Base-by-base conservation (phyloP, 164 flowering plant species). In the Vitis riparia region DNA sequence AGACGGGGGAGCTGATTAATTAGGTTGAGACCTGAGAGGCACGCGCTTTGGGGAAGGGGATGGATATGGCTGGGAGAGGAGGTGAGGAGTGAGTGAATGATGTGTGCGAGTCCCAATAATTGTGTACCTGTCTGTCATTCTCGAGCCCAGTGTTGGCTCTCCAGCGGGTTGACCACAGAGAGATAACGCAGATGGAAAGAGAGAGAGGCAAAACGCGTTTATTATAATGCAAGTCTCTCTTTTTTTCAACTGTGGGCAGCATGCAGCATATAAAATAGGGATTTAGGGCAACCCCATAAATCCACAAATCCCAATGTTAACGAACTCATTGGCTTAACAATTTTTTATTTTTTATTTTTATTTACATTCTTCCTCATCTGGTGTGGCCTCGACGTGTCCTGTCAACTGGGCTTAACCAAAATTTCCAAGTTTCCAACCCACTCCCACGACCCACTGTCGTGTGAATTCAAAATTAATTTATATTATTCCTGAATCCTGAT, bases 101-200 rank as follows among this genome's bases (percentile, higher is more conserved):
- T 62, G 62, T 51, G 65, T 69, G 74, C 75, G 75, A 77, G 76
- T 75, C 79, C 80, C 79, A 78, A 71, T 71, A 73, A 68, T 66
- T 74, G 75, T 66, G 47, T 56, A 15, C 44, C 56, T 30, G 62
- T 63, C 73, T 69, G 78, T 71, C 80, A 69, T 78, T 75, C 85
- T 82, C 83, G 85, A 82, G 85, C 85, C 85, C 78, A 73, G 85
- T 65, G 85, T 76, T 63, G 63, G 79, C 72, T 74, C 75, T 75
- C 74, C 48, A 37, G 44, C 49, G 72, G 72, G 78, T 79, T 81
- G 80, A 78, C 82, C 69, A 44, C 68, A 56, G 58, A 49, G 44
- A 37, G 44, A 37, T 37, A 37, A 59, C 23, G 49, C 27, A 68
- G 12, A 48, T 10, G 47, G 14, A 53, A 11, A 53, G 17, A 53